Percentiles rank a stretch among this genome's conserved stretches.
Conservation (phyloP, 2,329 filamentous ascomycete genomes). For the Aspergillus phoenicis region DNA sequence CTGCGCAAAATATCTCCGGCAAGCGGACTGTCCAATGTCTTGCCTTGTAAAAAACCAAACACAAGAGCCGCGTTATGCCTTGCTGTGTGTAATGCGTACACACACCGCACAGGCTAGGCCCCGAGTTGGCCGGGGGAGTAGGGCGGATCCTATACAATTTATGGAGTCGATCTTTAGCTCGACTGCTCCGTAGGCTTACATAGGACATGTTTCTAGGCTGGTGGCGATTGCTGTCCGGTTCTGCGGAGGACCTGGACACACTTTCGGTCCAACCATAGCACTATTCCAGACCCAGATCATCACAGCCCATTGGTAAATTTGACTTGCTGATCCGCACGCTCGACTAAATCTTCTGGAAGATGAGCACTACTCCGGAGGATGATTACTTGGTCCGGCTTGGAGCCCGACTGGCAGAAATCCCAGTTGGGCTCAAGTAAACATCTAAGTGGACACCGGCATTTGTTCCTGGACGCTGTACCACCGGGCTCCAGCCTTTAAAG, state of each 20-base stretch:
- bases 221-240: not conserved
- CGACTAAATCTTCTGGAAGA: not conserved
- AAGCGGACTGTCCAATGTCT: not conserved
- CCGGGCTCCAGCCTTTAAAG: not conserved
- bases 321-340: not conserved
- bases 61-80: not conserved
- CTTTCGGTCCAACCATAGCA: not conserved
- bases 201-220: not conserved
- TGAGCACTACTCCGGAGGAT: not conserved
- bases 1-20: no score
- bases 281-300: not conserved
- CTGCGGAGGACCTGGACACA: not conserved
- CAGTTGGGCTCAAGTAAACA: not conserved
- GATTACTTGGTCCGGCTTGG: not conserved
- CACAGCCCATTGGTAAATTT: not conserved
- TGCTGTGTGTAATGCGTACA: no score
- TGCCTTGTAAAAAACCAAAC: not conserved
- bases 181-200: not conserved
- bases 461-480: not conserved
- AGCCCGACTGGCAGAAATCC: not conserved
- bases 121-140: not conserved
- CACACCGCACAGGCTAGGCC: not conserved
- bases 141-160: not conserved
- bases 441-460: not conserved
- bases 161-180: not conserved